Conservation (phyloP, 1,284 basidiomycete species). For the Pyrrhoderma noxium region DNA sequence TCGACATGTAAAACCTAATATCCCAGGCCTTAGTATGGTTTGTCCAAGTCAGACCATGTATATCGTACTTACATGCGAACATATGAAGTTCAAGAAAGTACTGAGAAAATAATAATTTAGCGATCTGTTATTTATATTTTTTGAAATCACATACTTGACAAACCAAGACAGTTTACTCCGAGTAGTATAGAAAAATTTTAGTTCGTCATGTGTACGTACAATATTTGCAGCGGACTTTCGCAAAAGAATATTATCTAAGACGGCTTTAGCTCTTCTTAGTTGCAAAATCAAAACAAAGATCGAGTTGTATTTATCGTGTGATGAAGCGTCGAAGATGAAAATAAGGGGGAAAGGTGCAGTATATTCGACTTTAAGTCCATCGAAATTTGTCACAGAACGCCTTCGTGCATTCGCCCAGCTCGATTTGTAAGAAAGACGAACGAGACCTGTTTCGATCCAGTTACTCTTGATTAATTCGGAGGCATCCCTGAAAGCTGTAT, state of each 20-base stretch:
- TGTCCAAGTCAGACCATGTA: neutral
- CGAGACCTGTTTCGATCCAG: slow-evolving; percentile 65
- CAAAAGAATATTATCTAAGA: slow-evolving; percentile 62
- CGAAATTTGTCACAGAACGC: slow-evolving; percentile 54
- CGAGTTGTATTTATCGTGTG: slow-evolving; percentile 55
- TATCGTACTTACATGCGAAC: slow-evolving; percentile 46
- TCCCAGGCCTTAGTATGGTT: too few relatives aligned
- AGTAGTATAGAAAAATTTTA: slow-evolving; percentile 67
- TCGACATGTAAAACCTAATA: slow-evolving; percentile 61
- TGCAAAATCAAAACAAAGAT: slow-evolving; percentile 76
- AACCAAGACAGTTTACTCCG: slow-evolving; percentile 75
- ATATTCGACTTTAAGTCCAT: slow-evolving; percentile 66
- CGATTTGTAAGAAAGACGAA: slow-evolving; percentile 64
- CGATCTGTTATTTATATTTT: neutral
- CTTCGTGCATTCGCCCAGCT: slow-evolving; percentile 35
- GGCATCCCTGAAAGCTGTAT: slow-evolving; percentile 66
- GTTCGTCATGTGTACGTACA: slow-evolving; percentile 33
- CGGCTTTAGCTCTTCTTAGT: slow-evolving; percentile 62
- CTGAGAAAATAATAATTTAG: slow-evolving; percentile 32
- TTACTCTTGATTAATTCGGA: slow-evolving; percentile 41
- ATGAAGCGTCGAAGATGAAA: slow-evolving; percentile 63
- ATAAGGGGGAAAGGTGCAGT: slow-evolving; percentile 75
- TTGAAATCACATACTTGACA: slow-evolving; percentile 60
- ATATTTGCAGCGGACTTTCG: slow-evolving; percentile 35
- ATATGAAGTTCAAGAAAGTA: slow-evolving; percentile 64